phyloP scores from a whole-genome alignment of 169 alveolate genomes.

The Cryptosporidium tyzzeri region DNA sequence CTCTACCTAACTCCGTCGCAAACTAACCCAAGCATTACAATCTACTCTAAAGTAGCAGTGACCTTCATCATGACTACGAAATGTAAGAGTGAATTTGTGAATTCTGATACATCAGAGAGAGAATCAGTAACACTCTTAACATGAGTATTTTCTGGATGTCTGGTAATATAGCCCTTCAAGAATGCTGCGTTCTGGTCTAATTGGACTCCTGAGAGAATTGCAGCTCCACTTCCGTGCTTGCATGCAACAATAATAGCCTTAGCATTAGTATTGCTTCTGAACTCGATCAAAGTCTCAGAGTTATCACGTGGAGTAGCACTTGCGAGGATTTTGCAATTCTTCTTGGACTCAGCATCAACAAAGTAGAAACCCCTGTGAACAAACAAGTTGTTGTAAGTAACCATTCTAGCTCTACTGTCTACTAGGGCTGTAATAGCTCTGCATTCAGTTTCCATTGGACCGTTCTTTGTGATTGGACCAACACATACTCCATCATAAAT shows the following conservation, averaged over 20 bases:
- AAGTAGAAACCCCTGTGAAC: slow-evolving; percentile 58
- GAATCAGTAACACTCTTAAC: background rate
- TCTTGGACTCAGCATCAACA: slow-evolving; percentile 12
- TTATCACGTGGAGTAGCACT: slow-evolving; percentile 12
- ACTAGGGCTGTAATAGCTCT: slow-evolving; percentile 20
- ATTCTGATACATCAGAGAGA: slow-evolving; percentile 12
- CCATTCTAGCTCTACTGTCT: background rate
- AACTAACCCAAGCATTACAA: background rate
- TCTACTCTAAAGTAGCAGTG: background rate
- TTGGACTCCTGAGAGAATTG: slow-evolving; percentile 44
- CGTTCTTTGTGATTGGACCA: slow-evolving; percentile 41
- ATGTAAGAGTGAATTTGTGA: slow-evolving; percentile 1
- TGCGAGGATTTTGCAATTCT: slow-evolving; percentile 32
- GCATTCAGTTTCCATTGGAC: slow-evolving; percentile 47
- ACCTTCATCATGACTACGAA: background rate
- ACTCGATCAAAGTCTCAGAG: slow-evolving; percentile 13
- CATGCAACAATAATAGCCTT: slow-evolving; percentile 47
- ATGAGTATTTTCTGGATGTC: slow-evolving; percentile 12
- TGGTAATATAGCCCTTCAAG: background rate
- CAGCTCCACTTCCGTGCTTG: slow-evolving; percentile 54
- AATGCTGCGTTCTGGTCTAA: slow-evolving; percentile 41
- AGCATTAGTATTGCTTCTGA: slow-evolving; percentile 4
- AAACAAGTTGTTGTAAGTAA: background rate
- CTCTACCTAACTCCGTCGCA: background rate
- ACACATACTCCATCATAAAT: slow-evolving; percentile 41